phyloP scores from a whole-genome alignment of 2,329 filamentous ascomycete species.

The Colletotrichum australisinense region DNA sequence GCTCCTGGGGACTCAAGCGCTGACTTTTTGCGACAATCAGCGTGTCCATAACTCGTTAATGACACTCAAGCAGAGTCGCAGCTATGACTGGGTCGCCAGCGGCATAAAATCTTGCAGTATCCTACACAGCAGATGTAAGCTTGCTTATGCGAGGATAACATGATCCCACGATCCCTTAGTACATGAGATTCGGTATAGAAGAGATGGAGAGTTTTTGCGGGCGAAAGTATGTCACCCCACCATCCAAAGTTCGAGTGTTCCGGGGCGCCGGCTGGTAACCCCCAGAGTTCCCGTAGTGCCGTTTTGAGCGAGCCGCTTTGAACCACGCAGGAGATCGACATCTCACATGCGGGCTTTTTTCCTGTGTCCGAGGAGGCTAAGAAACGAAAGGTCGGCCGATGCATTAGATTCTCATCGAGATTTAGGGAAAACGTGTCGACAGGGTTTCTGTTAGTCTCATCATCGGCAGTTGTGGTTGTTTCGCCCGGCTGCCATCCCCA shows the following conservation, averaged over 20 bases:
- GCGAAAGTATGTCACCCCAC: background rate
- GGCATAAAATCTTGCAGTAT: too few species aligned
- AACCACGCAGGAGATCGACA: background rate
- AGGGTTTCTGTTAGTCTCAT: conserved; percentile 1
- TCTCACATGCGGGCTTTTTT: conserved; percentile 8
- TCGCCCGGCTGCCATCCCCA: background rate
- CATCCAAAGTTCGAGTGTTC: background rate
- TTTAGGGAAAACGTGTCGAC: conserved; percentile 7
- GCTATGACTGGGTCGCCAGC: background rate
- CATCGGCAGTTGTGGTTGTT: conserved; percentile 1
- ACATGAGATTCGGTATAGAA: too few species aligned
- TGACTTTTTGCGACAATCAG: too few species aligned
- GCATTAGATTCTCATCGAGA: conserved; percentile 2
- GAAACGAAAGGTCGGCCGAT: conserved; percentile 1
- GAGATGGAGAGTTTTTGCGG: background rate
- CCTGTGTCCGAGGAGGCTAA: conserved; percentile 3
- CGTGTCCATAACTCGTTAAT: background rate
- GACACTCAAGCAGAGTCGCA: background rate
- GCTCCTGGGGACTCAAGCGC: background rate
- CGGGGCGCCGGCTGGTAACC: background rate
- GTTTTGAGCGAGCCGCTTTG: background rate
- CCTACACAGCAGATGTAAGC: background rate
- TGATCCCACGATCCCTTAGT: background rate
- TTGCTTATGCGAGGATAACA: background rate
- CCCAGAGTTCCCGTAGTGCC: conserved; percentile 2